A percentile compares a stretch with the other conserved stretches of the same genome.
Conservation (phyloP, 1,139 yeast species). For the Tardiomyces depauwii region DNA sequence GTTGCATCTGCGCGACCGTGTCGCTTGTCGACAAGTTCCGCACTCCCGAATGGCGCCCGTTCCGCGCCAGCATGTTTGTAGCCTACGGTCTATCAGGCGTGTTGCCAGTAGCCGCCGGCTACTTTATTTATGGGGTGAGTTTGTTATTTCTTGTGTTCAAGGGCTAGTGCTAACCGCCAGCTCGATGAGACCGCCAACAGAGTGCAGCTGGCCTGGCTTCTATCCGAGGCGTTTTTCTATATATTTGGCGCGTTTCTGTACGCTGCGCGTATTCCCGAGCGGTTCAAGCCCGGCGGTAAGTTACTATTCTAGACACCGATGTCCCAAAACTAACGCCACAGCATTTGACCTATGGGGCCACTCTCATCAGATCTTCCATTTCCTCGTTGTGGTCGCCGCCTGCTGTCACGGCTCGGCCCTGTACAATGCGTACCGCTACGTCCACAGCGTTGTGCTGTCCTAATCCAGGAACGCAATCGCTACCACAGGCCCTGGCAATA, state of each 20-base stretch:
- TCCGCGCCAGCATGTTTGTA: constrained; percentile 70
- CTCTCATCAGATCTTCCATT: constrained; percentile 82
- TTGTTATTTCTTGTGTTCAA: background rate
- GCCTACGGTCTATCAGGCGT: constrained; percentile 71
- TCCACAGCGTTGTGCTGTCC: constrained; percentile 27
- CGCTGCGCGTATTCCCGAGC: constrained; percentile 72
- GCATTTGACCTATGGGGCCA: constrained; percentile 63
- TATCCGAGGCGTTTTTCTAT: constrained; percentile 61
- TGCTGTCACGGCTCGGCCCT: constrained; percentile 61
- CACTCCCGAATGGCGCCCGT: constrained; percentile 59
- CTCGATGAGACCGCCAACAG: constrained; percentile 37
- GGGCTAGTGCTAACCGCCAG: background rate
- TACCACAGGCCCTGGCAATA: too few relatives aligned
- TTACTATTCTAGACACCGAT: background rate
- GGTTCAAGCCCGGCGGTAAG: constrained; percentile 43
- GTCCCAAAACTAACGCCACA: background rate
- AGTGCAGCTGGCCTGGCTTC: constrained; percentile 49
- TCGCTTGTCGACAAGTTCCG: constrained; percentile 60
- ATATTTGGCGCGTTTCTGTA: constrained; percentile 71
- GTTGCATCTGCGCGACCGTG: constrained; percentile 48
- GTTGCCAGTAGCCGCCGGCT: constrained; percentile 53
- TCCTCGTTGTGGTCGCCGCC: constrained; percentile 75
- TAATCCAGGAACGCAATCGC: too few relatives aligned
- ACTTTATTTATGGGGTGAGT: constrained; percentile 29
- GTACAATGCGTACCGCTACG: constrained; percentile 42